Conservation (phyloP, 257 asterid species). For the Avicennia marina region DNA sequence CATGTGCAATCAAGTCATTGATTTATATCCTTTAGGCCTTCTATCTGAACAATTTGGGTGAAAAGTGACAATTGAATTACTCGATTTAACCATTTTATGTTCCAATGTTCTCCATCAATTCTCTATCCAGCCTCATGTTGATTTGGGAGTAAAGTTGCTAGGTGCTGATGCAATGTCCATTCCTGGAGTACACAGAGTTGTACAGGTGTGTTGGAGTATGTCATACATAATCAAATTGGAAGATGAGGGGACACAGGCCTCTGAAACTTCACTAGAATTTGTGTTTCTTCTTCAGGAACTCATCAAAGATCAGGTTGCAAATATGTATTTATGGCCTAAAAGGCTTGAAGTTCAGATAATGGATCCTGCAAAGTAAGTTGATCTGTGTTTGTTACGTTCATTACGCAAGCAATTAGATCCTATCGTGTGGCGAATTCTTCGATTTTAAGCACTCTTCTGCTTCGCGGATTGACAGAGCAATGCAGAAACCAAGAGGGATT, state of each 20-base stretch:
- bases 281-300: conserved; percentile 42
- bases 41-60: no score
- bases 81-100: no score
- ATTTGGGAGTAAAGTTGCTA: conserved; percentile 84
- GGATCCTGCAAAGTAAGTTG: conserved; percentile 80
- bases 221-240: neutral
- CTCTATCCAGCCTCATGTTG: conserved; percentile 77
- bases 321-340: conserved; percentile 97
- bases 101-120: no score
- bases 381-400: neutral
- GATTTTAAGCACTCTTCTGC: neutral
- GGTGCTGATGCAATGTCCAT: conserved; percentile 97
- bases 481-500: conserved; percentile 84
- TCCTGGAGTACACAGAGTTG: conserved; percentile 81
- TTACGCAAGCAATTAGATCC: no score
- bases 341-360: conserved; percentile 80
- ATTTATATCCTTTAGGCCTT: no score
- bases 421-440: neutral
- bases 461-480: conserved; percentile 55
- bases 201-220: conserved; percentile 48
- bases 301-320: conserved; percentile 87
- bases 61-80: no score
- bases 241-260: no score
- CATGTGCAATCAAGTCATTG: no score
- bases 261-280: neutral